A percentile compares a stretch with the other conserved stretches of the same genome.
Evolutionary conservation across 495 filamentous ascomycete species (phyloP).

Genomic region (Aspergillus bridgeri): DNA sequence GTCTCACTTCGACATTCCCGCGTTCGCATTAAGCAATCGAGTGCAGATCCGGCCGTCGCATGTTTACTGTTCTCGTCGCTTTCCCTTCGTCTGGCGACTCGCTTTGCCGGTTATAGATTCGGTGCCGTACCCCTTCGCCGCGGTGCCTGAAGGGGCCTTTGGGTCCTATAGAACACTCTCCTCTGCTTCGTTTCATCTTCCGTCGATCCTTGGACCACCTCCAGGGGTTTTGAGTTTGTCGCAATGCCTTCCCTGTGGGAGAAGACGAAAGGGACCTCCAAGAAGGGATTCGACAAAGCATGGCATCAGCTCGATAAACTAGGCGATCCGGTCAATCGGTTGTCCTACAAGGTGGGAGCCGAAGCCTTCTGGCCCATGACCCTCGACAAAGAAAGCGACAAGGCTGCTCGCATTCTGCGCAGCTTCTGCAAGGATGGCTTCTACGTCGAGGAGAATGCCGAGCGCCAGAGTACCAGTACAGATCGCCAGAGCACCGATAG

Average conservation of each 20-base stretch:
- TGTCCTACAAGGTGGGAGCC: constrained; percentile 68
- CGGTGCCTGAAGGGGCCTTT: background rate
- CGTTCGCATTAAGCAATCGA: constrained; percentile 16
- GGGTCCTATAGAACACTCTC: background rate
- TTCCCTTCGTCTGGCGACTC: constrained; percentile 1
- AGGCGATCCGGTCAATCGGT: constrained; percentile 67
- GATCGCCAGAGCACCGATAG: constrained; percentile 5
- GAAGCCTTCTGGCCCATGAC: constrained; percentile 82
- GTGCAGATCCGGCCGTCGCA: constrained; percentile 5
- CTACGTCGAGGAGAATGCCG: constrained; percentile 42
- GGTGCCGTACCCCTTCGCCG: background rate
- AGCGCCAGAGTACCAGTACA: constrained; percentile 4
- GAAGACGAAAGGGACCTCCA: constrained; percentile 42
- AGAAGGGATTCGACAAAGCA: constrained; percentile 55
- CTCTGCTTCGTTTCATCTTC: background rate
- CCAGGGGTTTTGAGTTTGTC: constrained; percentile 5
- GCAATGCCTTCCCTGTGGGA: constrained; percentile 37
- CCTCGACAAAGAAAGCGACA: constrained; percentile 77
- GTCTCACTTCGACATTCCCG: constrained; percentile 3
- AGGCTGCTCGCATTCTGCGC: constrained; percentile 74
- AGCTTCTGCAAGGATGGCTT: constrained; percentile 78
- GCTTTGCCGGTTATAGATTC: constrained; percentile 7
- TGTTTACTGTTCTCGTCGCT: constrained; percentile 19
- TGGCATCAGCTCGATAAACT: constrained; percentile 51
- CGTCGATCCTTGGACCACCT: background rate